Evolutionary conservation across 2,329 filamentous ascomycete genomes (phyloP), one percentile per base, ranked within the genome.

Genomic region (Trichothecium roseum): DNA sequence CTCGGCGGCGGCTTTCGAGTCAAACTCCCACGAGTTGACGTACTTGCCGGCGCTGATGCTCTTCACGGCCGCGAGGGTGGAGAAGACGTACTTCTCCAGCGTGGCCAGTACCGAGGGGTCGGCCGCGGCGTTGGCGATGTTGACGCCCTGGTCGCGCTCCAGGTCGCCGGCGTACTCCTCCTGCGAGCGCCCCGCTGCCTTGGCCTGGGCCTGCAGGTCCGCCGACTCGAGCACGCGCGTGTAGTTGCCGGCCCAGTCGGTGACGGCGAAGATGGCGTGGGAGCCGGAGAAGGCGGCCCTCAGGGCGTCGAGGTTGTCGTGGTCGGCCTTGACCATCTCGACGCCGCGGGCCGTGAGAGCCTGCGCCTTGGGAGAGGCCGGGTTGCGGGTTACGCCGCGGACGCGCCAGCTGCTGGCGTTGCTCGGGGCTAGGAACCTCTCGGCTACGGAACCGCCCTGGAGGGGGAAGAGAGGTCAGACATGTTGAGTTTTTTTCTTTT

Each of bases 21-120:
- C 66, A 36, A 60, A 66, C 43, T 68, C 62, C 39, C 68, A 71
- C 28, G 69, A 40, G 2, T 49, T 47, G 37, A 62, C 69, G 40
- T 56, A 63, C 31, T 57, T 59, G 8, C 35, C 40, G 0, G 60
- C 65, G 44, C 66, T 51, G 42, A 62, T 65, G 41, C n/a, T n/a
- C n/a, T n/a, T n/a, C n/a, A n/a, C n/a, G n/a, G n/a, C n/a, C n/a
- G n/a, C n/a, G n/a, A 72, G 47, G 1, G 64, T 67, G 36, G 66
- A 71, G 4, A 53, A 61, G 7, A 70, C 45, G 40, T 69, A 63
- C 3, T 58, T 59, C 41, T 60, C 35, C 13, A 53, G 39, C 5
- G 41, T 44, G 4, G 30, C 7, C 12, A 44, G 35, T 3, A 41
- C 40, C 3, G 17, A 15, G 3, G 40, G 37, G 12, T 37, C 32